Conservation (phyloP, 176 grass and related monocot species). For the Panicum miliaceum region DNA sequence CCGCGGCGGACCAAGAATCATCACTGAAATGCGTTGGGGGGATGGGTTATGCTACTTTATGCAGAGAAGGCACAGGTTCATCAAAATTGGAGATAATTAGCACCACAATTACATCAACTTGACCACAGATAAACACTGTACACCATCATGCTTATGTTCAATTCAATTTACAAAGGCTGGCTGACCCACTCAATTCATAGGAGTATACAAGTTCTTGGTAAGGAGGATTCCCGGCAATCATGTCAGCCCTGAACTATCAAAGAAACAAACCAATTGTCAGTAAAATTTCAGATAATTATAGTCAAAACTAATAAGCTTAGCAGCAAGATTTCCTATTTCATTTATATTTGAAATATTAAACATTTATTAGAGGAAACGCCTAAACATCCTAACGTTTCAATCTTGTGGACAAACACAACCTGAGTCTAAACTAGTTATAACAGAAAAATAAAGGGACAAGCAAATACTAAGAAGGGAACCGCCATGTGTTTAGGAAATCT, state of each 20-base stretch:
- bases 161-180: slow-evolving; percentile 32
- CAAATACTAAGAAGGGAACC: background rate
- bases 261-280: slow-evolving; percentile 36
- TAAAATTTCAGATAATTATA: slow-evolving; percentile 32
- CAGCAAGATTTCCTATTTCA: slow-evolving; percentile 11
- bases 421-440: slow-evolving; percentile 18
- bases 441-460: slow-evolving; percentile 1
- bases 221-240: slow-evolving; percentile 25
- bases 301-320: slow-evolving; percentile 32
- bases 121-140: slow-evolving; percentile 38
- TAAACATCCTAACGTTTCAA: slow-evolving; percentile 1
- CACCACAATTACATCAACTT: slow-evolving; percentile 39
- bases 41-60: slow-evolving; percentile 23
- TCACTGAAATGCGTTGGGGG: background rate
- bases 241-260: slow-evolving; percentile 33
- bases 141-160: slow-evolving; percentile 21
- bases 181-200: slow-evolving; percentile 27
- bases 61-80: background rate
- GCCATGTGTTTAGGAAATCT: background rate
- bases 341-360: slow-evolving; percentile 21
- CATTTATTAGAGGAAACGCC: background rate
- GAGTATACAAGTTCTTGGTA: background rate
- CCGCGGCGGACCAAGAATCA: slow-evolving; percentile 12
- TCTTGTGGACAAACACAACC: background rate
- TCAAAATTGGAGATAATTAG: slow-evolving; percentile 29